Base-by-base conservation (phyloP, 495 filamentous ascomycete genomes). In the Hyaloscypha bicolor region DNA sequence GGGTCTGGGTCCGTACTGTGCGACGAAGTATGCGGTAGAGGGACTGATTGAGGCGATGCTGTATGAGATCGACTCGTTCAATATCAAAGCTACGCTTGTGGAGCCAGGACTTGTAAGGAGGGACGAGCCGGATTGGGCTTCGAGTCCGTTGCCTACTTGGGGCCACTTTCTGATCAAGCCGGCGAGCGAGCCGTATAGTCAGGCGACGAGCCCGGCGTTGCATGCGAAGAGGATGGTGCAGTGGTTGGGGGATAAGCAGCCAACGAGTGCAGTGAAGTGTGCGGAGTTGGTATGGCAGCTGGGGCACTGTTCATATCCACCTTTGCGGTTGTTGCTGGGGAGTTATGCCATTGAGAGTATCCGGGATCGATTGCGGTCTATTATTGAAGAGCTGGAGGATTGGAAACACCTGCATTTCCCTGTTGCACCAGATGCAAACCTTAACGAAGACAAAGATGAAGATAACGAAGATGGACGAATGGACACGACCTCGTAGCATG, bases 271-370 rank as follows among this genome's bases (percentile, higher is more conserved):
- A 11, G 90, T 97, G 58, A 95, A 95, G 78, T 93, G 93, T 64
- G 94, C 94, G n/a, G 92, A 97, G 82, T 80, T 97, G 67, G 90
- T 97, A 9, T 98, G 95, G 95, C 93, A 98, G 82, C 80, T 98
- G 48, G 95, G 89, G 0, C 95, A 98, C 79, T 98, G 95, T 77
- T 87, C 85, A 19, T 96, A 93, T 73, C 95, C 95, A 57, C 95
- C 95, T 0, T 73, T 99, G 64, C 77, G 95, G 30, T 77, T 99
- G 68, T 82, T 97, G 62, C 74, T 99, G 63, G 95, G 95, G 0
- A 93, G 89, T 52, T 97, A 96, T 79, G 95, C 95, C 0, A 93
- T 98, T 37, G 94, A 99, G 79, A 96, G 93, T 73, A 93, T 97
- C 64, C 82, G 95, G 29, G 95, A 99, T 79, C 82, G 94, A 33